Percentiles rank a stretch among this genome's conserved stretches.
Evolutionary conservation across 306 rosid species (phyloP).

Genomic region (apple (Malus domestica)): DNA sequence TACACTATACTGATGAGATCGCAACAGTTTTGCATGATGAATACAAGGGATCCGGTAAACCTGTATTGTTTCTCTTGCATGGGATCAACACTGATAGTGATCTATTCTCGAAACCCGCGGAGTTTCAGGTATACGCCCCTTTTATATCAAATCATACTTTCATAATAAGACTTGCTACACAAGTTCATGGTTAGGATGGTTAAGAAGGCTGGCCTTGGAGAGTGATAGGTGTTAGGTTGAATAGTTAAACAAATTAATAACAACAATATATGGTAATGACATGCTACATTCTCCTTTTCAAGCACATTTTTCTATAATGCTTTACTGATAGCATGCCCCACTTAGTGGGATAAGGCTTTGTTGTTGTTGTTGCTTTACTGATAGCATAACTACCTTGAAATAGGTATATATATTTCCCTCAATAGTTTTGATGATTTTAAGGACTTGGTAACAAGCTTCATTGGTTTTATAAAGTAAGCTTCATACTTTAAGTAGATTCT

Average conservation of each 20-base stretch:
- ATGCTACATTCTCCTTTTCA: not conserved
- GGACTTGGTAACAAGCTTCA: not conserved
- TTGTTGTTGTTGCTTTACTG: not conserved
- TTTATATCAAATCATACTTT: slow-evolving; percentile 2
- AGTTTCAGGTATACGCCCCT: slow-evolving; percentile 55
- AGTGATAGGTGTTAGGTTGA: not conserved
- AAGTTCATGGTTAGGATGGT: not conserved
- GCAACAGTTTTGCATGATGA: slow-evolving; percentile 39
- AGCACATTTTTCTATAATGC: not conserved
- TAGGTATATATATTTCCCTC: not conserved
- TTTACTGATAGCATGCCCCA: not conserved
- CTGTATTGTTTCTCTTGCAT: slow-evolving; percentile 66
- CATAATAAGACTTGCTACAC: not conserved
- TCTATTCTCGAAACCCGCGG: slow-evolving; percentile 56
- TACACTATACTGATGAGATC: slow-evolving; percentile 46
- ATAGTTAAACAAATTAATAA: not conserved
- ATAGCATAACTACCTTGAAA: not conserved
- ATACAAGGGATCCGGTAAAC: slow-evolving; percentile 44
- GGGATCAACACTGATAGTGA: slow-evolving; percentile 82
- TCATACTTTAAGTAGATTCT: not conserved
- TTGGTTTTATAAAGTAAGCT: not conserved
- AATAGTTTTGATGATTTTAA: not conserved
- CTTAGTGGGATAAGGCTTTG: no score
- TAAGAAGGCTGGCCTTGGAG: not conserved
- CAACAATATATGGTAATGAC: not conserved